Evolutionary conservation across 345 rosid genomes (phyloP).

Genomic region (Eutrema heterophyllum): DNA sequence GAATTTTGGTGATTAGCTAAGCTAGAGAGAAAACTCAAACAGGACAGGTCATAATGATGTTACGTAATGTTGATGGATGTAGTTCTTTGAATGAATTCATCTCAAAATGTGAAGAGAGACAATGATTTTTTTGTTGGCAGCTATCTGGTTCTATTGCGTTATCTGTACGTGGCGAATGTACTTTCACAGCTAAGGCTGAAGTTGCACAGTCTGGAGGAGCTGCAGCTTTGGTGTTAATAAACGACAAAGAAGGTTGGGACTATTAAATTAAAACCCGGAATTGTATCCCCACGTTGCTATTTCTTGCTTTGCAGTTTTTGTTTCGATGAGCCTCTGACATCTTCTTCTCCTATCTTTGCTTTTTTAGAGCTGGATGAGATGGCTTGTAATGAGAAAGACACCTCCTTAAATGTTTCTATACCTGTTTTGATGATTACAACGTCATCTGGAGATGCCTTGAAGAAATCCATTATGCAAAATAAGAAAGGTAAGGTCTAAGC

Average conservation of each 20-base stretch:
- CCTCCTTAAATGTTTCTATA: conserved; percentile 51
- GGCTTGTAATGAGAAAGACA: conserved; percentile 55
- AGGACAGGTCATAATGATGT: neutral
- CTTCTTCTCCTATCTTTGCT: neutral
- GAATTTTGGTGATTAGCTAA: neutral
- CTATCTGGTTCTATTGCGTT: conserved; percentile 60
- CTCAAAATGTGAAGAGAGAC: neutral
- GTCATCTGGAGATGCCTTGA: conserved; percentile 61
- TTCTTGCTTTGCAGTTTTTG: neutral
- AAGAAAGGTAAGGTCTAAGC: conserved; percentile 29
- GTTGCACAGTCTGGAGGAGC: conserved; percentile 82
- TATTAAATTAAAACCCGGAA: neutral
- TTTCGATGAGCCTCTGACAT: conserved; percentile 6
- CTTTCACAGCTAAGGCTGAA: conserved; percentile 63
- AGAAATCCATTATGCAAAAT: conserved; percentile 42
- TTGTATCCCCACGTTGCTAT: neutral
- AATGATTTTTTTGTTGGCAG: conserved; percentile 32
- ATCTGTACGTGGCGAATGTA: conserved; percentile 75
- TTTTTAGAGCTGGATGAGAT: conserved; percentile 60
- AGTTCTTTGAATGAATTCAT: neutral
- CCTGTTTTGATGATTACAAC: conserved; percentile 67
- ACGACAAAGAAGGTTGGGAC: conserved; percentile 68
- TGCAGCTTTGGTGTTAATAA: conserved; percentile 69
- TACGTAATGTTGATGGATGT: neutral
- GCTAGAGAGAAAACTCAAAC: neutral